These are phyloP conservation scores for Massospora cicadina DNA, from an alignment of 371 early-diverging fungal genomes.

Conservation along the genomic window DNA sequence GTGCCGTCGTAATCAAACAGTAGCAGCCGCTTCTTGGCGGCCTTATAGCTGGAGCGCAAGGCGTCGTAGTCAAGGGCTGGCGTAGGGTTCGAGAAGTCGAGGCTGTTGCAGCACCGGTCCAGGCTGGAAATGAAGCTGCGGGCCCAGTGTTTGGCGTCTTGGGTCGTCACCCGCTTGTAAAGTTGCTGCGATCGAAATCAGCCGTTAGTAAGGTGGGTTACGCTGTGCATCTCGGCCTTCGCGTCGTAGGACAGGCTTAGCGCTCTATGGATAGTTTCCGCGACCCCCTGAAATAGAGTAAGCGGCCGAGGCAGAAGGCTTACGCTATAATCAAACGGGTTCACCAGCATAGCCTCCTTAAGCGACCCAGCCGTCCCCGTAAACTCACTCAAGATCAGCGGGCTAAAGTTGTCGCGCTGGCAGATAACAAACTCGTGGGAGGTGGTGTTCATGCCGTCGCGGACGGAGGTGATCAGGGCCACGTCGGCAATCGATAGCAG, in stretches of 20 bases:
- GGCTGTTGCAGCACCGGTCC: constrained; percentile 20
- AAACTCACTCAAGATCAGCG: constrained; percentile 90
- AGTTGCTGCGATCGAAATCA: constrained; percentile 36
- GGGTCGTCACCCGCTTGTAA: constrained; percentile 63
- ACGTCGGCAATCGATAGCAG: constrained; percentile 87
- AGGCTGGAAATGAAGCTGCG: constrained; percentile 50
- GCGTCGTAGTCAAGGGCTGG: constrained; percentile 34
- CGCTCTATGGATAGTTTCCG: constrained; percentile 77
- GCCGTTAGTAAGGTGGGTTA: constrained; percentile 16
- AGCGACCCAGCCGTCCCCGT: constrained; percentile 93
- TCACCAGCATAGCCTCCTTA: constrained; percentile 78
- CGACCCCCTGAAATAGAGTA: constrained; percentile 44
- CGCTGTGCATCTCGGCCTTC: constrained; percentile 50
- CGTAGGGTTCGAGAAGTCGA: constrained; percentile 42
- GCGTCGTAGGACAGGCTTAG: constrained; percentile 70
- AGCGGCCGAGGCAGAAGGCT: constrained; percentile 2
- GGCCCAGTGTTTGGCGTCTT: constrained; percentile 91
- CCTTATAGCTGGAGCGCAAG: constrained; percentile 26
- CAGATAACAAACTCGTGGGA: constrained; percentile 95
- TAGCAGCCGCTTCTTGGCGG: constrained; percentile 41
- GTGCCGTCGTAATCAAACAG: constrained; percentile 90
- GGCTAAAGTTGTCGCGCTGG: constrained; percentile 69
- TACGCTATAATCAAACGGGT: constrained; percentile 87
- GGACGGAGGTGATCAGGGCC: constrained; percentile 81
- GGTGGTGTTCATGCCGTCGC: constrained; percentile 99